Evolutionary conservation across 768 basidiomycete species (phyloP), one percentile per base, ranked within the genome.

Genomic region (Rossbeevera mucosa): DNA sequence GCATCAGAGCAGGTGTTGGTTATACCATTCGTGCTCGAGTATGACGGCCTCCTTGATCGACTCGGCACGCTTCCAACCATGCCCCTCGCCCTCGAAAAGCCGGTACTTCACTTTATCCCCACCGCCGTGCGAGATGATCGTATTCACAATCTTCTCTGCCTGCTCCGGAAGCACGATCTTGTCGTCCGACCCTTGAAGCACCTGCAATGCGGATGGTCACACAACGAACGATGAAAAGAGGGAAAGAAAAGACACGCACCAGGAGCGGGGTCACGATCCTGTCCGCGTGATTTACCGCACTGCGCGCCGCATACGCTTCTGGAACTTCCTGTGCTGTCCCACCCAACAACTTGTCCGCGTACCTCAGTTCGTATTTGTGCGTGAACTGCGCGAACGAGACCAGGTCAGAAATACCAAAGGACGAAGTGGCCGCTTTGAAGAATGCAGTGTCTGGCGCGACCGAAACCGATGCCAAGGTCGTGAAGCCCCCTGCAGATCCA

Each of bases 401-500:
- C 25, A 91, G 67, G 59, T 90, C 83, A 1, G 82, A 82, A 38
- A 92, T 72, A 0, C 91, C 90, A 59, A 76, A 93, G n/a, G 70
- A 71, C 0, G 81, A 83, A 2, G 82, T 76, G 0, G 81, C 87
- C 0, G 85, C 78, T 57, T 85, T 88, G 21, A 76, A 74, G 9
- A 64, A 71, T n/a, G 74, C 65, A 0, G 73, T 67, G 11, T 72
- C 69, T 9, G 69, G 74, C 11, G 74, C 74, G 26, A 67, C 61
- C 48, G 73, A 73, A 9, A 82, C 66, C 9, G 75, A 58, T 0
- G 71, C 74, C 29, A 93, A 77, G 5, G 76, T 75, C 2, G 87
- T 88, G 65, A 76, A 89, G 0, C 90, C 90, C 2, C 90, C 88
- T 4, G 88, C 79, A 12, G 86, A 88, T 0, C 79, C 74, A 0